These are phyloP conservation scores for Peltaster fructicola DNA, from an alignment of 2,329 filamentous ascomycete genomes.

Conservation along the genomic window DNA sequence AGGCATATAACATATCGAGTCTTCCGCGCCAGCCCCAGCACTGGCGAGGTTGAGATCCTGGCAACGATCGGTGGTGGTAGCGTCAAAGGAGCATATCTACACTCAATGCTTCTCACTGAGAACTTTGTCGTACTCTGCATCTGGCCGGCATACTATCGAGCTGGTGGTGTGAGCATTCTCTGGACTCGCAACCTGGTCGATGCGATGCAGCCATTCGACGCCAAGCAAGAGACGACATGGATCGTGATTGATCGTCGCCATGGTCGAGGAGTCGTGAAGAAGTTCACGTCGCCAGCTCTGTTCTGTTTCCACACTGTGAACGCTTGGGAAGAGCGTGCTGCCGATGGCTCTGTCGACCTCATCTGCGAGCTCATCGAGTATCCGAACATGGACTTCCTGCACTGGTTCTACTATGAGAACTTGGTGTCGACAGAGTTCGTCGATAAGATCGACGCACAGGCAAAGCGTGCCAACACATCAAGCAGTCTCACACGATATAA, in stretches of 20 bases:
- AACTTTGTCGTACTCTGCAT: slow-evolving; percentile 58
- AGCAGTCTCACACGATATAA: slow-evolving; percentile 5
- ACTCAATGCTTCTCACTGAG: slow-evolving; percentile 59
- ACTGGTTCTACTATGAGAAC: slow-evolving; percentile 52
- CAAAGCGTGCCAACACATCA: slow-evolving; percentile 12
- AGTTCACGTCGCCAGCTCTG: slow-evolving; percentile 47
- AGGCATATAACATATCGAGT: slow-evolving; percentile 44
- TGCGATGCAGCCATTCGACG: slow-evolving; percentile 46
- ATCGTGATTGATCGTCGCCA: slow-evolving; percentile 52
- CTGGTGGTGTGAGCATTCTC: slow-evolving; percentile 40
- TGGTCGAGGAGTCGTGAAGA: slow-evolving; percentile 47
- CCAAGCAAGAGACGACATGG: slow-evolving; percentile 43
- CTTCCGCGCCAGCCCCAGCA: slow-evolving; percentile 45
- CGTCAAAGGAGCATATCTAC: slow-evolving; percentile 52
- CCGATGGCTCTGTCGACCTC: slow-evolving; percentile 28
- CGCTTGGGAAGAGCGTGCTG: slow-evolving; percentile 45
- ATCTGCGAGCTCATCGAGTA: slow-evolving; percentile 50
- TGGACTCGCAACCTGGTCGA: slow-evolving; percentile 53
- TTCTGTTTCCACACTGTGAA: slow-evolving; percentile 74
- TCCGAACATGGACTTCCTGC: slow-evolving; percentile 45
- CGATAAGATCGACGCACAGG: too few species aligned
- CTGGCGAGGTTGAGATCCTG: slow-evolving; percentile 51
- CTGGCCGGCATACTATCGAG: slow-evolving; percentile 45
- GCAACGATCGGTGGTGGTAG: slow-evolving; percentile 41
- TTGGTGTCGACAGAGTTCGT: slow-evolving; percentile 38